Evolutionary conservation across 2,329 filamentous ascomycete species (phyloP), one percentile per base, ranked within the genome.

Genomic region (Clarireedia monteithiana): DNA sequence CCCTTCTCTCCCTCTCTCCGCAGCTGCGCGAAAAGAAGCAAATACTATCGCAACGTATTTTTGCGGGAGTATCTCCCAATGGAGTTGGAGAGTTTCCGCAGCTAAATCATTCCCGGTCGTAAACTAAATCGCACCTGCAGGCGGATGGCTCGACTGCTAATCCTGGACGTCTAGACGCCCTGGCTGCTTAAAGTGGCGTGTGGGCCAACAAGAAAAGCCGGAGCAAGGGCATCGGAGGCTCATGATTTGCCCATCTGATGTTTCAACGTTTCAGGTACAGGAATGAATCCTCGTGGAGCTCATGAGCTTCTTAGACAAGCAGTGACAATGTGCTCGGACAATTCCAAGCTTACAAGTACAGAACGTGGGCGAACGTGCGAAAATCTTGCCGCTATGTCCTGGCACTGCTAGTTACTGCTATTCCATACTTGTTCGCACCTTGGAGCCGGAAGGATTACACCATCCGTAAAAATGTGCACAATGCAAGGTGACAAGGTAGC

Each of bases 191-290:
- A 50, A 36, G 38, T 23, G 46, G 48, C 48, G 48, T 50, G 48
- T 50, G 48, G 48, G 20, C 17, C 34, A 39, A 15, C 17, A 15
- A 50, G n/a, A 17, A 38, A 42, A 42, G 17, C 39, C 15, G 39
- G 39, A n/a, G 20, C 39, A 42, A 38, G 20, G 15, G 39, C 6
- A 42, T 42, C 17, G 3, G 30, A 34, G 10, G 30, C 30, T 34
- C 10, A 34, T 42, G 26, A 52, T 52, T 52, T 15, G 50, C n/a
- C 39, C 40, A 48, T 46, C 26, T 53, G 50, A 47, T 53, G 50
- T 53, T 47, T 47, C 4, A 48, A 14, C 40, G 50, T 53, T 53
- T 53, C 50, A 53, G 50, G 30, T 48, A 47, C 50, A 53, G 10
- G 42, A 20, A 20, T 20, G 20, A 20, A 53, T 53, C 42, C 40